Evolutionary conservation across 2,329 filamentous ascomycete genomes (phyloP).

Genomic region (Sporothrix inflata): DNA sequence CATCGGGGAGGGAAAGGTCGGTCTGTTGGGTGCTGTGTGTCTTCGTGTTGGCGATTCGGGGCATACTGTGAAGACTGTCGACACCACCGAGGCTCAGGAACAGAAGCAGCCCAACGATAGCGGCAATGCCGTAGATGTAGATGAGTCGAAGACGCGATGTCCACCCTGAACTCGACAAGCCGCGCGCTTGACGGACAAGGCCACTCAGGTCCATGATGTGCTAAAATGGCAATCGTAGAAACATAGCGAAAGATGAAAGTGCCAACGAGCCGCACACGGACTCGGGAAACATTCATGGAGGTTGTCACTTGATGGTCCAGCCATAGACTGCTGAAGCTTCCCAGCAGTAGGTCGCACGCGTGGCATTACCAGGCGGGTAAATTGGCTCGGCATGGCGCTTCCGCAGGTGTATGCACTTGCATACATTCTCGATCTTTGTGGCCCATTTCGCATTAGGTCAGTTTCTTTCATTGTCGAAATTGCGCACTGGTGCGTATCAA

Average conservation of each 20-base stretch:
- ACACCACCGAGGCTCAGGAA: neutral
- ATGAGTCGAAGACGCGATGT: neutral
- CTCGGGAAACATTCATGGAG: neutral
- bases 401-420: neutral
- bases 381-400: neutral
- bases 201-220: neutral
- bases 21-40: neutral
- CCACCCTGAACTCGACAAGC: neutral
- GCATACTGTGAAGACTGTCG: neutral
- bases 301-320: neutral
- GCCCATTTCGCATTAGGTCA: too few species aligned
- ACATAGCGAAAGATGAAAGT: neutral
- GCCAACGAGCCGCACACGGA: neutral
- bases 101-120: neutral
- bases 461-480: too few species aligned
- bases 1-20: constrained; percentile 46
- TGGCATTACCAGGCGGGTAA: neutral
- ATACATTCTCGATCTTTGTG: neutral
- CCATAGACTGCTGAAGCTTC: neutral
- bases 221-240: neutral
- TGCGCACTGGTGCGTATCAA: neutral
- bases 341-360: neutral
- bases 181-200: neutral
- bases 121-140: neutral
- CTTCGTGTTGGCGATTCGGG: neutral